Evolutionary conservation across 495 filamentous ascomycete genomes (phyloP), one percentile per base, ranked within the genome.

Genomic region (Daldinia vernicosa): DNA sequence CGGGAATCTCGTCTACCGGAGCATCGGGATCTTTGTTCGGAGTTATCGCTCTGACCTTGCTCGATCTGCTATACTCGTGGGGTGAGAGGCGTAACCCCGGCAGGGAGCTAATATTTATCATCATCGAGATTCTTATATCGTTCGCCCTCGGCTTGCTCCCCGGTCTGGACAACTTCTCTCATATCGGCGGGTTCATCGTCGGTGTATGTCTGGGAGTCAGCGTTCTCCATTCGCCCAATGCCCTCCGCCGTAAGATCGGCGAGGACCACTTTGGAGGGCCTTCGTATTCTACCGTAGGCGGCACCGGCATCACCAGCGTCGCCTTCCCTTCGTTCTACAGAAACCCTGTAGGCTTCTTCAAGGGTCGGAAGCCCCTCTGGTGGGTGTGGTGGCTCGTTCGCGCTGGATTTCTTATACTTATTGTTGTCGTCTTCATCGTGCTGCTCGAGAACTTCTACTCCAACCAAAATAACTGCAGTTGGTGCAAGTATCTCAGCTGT

Each of bases 351-450:
- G 87, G 86, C 2, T 98, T 98, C 80, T 98, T 99, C 84, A 93
- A 92, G 77, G 93, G 92, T 22, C 85, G 95, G 5, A 97, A 95
- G 78, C 91, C 92, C 26, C 80, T 96, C 1, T 99, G 95, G 95
- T 99, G 95, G 95, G 91, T 82, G 9, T 99, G 96, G 94, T 99
- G 95, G 95, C 79, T 98, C 24, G 86, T 97, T 14, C 85, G 95
- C 9, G 91, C 88, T 8, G 93, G 85, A 6, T 91, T 91, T n/a
- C 80, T 98, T 60, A 87, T 96, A 7, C 87, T 88, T 14, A 89
- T 93, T 3, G 77, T 95, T 4, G 84, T 97, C 56, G 89, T 89
- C 4, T 95, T 98, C 73, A 93, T 97, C 71, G 77, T 97, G 40
- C 81, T 98, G 50, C 80, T 98, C 45, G 87, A 92, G 60, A 92